A percentile compares a stretch with the other conserved stretches of the same genome.
Evolutionary conservation across 768 basidiomycete genomes (phyloP).

Genomic region (Rhizopogon rudus): DNA sequence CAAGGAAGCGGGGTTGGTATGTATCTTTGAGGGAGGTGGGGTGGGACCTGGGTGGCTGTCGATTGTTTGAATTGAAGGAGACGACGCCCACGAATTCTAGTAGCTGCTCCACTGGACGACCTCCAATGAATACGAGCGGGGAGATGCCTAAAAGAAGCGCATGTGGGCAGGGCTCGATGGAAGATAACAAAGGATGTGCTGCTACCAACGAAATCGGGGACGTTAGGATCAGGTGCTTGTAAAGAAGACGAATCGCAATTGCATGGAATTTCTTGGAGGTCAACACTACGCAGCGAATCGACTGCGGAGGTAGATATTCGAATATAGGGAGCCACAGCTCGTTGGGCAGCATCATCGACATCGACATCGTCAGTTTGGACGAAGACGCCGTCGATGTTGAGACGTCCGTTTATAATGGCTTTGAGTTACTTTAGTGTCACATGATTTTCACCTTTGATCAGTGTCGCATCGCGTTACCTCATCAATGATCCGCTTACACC

Average conservation of each 20-base stretch:
- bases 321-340: constrained; percentile 37
- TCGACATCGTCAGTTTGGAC: too few species aligned
- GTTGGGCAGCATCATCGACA: constrained; percentile 19
- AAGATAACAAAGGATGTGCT: constrained; percentile 10
- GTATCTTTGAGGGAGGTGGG: constrained; percentile 2
- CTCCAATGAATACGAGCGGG: constrained; percentile 8
- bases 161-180: constrained; percentile 8
- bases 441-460: too few species aligned
- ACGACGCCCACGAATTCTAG: constrained; percentile 21
- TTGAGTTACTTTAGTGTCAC: too few species aligned
- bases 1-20: constrained; percentile 23
- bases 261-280: constrained; percentile 26
- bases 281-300: constrained; percentile 28
- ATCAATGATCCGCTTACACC: too few species aligned
- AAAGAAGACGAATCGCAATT: constrained; percentile 25
- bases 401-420: too few species aligned
- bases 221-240: constrained; percentile 30
- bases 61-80: neutral
- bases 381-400: too few species aligned
- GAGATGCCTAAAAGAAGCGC: constrained; percentile 24
- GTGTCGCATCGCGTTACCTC: too few species aligned
- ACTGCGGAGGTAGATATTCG: constrained; percentile 24
- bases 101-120: constrained; percentile 23
- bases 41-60: constrained; percentile 4
- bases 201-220: constrained; percentile 22